A percentile compares a stretch with the other conserved stretches of the same genome.
Conservation (phyloP, 768 basidiomycete species). For the Polyporus arcularius region DNA sequence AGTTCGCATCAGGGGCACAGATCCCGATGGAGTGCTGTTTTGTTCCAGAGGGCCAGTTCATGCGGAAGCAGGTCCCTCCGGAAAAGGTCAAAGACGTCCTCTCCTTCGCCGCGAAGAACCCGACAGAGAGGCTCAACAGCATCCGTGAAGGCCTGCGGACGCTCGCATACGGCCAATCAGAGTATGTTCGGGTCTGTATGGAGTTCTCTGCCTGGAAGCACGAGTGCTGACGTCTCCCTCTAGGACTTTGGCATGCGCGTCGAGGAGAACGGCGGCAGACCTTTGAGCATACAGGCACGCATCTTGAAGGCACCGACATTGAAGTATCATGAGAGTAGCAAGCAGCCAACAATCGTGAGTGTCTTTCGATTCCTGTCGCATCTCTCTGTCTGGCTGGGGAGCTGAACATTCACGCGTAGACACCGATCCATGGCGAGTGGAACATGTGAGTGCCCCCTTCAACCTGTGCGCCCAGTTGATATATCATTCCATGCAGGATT, state of each 20-base stretch:
- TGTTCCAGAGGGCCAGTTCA: slow-evolving; percentile 66
- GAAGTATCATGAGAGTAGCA: slow-evolving; percentile 61
- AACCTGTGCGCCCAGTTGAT: neutral
- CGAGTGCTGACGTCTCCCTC: neutral
- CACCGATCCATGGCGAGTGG: slow-evolving; percentile 70
- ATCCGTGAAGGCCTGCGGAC: slow-evolving; percentile 59
- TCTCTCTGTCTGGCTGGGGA: neutral
- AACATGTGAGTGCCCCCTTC: slow-evolving; percentile 55
- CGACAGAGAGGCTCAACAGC: slow-evolving; percentile 53
- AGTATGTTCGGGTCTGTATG: slow-evolving; percentile 49
- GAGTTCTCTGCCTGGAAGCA: too few relatives aligned
- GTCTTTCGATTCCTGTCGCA: slow-evolving; percentile 9
- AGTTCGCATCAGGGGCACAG: slow-evolving; percentile 64
- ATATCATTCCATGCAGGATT: slow-evolving; percentile 44
- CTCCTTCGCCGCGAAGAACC: slow-evolving; percentile 67
- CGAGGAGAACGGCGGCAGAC: slow-evolving; percentile 37
- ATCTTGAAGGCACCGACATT: slow-evolving; percentile 65
- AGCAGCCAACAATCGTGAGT: slow-evolving; percentile 58
- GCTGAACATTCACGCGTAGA: slow-evolving; percentile 34
- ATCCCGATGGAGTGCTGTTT: slow-evolving; percentile 69
- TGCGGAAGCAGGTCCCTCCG: slow-evolving; percentile 68
- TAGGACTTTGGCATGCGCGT: slow-evolving; percentile 71
- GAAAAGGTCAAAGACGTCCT: slow-evolving; percentile 66
- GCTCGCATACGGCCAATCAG: slow-evolving; percentile 34
- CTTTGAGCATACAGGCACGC: slow-evolving; percentile 61